Conservation (phyloP, 768 basidiomycete genomes). For the Lactifluus volemus region DNA sequence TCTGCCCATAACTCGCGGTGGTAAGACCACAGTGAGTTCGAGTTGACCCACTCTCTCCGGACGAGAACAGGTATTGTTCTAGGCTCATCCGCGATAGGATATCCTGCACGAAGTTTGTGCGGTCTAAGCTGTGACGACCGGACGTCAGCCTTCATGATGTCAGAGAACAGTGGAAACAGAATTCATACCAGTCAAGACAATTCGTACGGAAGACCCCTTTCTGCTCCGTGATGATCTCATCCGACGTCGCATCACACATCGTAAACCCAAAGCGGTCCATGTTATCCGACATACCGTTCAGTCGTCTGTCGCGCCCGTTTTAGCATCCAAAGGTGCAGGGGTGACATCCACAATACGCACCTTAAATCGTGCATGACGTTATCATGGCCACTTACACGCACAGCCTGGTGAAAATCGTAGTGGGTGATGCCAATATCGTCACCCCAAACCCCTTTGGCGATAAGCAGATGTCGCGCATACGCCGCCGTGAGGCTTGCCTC, state of each 20-base stretch:
- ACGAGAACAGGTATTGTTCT: slow-evolving; percentile 77
- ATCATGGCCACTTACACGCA: slow-evolving; percentile 79
- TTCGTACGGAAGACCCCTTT: slow-evolving; percentile 91
- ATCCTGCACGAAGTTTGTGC: slow-evolving; percentile 97
- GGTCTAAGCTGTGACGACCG: slow-evolving; percentile 58
- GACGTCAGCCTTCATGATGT: background rate
- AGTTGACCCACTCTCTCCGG: slow-evolving; percentile 66
- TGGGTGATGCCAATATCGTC: slow-evolving; percentile 73
- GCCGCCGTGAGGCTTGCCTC: slow-evolving; percentile 77
- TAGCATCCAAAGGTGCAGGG: background rate
- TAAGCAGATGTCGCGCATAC: slow-evolving; percentile 73
- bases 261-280: slow-evolving; percentile 83
- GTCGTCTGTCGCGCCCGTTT: slow-evolving; percentile 29
- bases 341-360: slow-evolving; percentile 26
- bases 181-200: slow-evolving; percentile 79
- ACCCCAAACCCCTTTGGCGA: slow-evolving; percentile 51
- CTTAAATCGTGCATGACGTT: slow-evolving; percentile 67
- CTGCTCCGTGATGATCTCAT: slow-evolving; percentile 78
- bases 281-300: slow-evolving; percentile 49
- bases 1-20: slow-evolving; percentile 97
- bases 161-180: background rate
- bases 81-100: slow-evolving; percentile 78
- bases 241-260: slow-evolving; percentile 56
- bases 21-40: slow-evolving; percentile 65
- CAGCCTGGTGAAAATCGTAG: slow-evolving; percentile 90